phyloP scores from a whole-genome alignment of 2,329 filamentous ascomycete genomes.

The Chalara sp. region DNA sequence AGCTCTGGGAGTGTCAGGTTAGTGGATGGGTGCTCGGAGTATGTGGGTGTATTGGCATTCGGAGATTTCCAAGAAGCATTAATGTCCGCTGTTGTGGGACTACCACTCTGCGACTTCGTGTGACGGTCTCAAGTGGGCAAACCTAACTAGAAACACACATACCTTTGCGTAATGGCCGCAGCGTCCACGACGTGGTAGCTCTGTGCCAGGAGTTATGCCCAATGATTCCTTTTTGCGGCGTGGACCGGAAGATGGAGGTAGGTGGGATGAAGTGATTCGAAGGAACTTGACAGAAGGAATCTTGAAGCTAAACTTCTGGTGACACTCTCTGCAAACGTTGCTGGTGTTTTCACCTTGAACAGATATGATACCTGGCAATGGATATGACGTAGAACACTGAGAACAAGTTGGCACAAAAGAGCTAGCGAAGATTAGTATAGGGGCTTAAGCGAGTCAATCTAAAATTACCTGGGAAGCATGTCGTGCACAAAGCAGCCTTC shows the following conservation, averaged over 20 bases:
- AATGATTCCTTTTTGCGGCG: constrained; percentile 45
- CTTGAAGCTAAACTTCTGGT: constrained; percentile 72
- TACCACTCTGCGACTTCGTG: no score
- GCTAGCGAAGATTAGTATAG: constrained; percentile 33
- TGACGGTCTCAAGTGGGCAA: no score
- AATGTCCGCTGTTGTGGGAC: no score
- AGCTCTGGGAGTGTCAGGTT: constrained; percentile 33
- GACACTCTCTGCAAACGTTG: constrained; percentile 73
- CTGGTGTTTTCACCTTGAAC: constrained; percentile 67
- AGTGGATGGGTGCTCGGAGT: no score
- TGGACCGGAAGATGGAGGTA: constrained; percentile 31
- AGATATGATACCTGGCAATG: constrained; percentile 56
- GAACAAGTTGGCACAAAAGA: constrained; percentile 74
- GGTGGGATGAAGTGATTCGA: constrained; percentile 48
- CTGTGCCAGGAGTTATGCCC: constrained; percentile 49
- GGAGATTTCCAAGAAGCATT: no score
- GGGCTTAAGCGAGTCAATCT: not conserved
- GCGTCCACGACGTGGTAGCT: constrained; percentile 45
- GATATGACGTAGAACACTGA: constrained; percentile 63
- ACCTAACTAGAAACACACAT: no score
- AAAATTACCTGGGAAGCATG: constrained; percentile 59
- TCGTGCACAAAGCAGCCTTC: constrained; percentile 69
- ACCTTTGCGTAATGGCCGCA: constrained; percentile 46
- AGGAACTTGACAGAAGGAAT: constrained; percentile 75
- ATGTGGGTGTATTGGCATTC: no score